Percentiles rank a stretch among this genome's conserved stretches.
These are phyloP conservation scores for Rhodosporidiobolus odoratus DNA, from an alignment of 768 basidiomycete genomes.

Conservation along the genomic window DNA sequence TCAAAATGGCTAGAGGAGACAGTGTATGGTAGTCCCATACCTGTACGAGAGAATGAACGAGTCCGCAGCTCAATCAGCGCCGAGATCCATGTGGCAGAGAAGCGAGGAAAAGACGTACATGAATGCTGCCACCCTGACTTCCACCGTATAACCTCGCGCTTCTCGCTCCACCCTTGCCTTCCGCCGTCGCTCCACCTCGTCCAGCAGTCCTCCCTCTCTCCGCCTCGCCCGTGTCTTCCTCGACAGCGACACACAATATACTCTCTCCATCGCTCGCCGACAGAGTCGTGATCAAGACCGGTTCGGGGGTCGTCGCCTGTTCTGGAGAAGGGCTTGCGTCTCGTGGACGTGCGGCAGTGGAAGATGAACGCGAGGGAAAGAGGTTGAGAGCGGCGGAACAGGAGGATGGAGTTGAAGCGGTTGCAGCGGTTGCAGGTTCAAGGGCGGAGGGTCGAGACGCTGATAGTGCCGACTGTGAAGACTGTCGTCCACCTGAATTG, in stretches of 20 bases:
- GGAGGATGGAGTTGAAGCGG: not conserved
- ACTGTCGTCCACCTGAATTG: too few relatives aligned
- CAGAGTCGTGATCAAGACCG: constrained; percentile 11
- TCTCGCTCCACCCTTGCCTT: constrained; percentile 5
- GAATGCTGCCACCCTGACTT: constrained; percentile 27
- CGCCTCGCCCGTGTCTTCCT: constrained; percentile 6
- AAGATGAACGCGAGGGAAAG: not conserved
- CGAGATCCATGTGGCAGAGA: not conserved
- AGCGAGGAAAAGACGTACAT: constrained; percentile 2
- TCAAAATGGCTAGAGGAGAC: constrained; percentile 42
- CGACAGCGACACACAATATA: constrained; percentile 19
- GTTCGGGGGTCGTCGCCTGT: not conserved
- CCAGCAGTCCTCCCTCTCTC: too few relatives aligned
- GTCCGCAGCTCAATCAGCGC: too few relatives aligned
- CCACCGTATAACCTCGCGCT: constrained; percentile 21
- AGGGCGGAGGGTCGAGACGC: not conserved
- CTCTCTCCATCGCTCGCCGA: constrained; percentile 17
- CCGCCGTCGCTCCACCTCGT: not conserved
- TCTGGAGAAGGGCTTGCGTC: not conserved
- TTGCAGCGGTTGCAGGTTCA: too few relatives aligned
- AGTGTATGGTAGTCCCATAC: constrained; percentile 46
- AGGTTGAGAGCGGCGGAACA: constrained; percentile 1
- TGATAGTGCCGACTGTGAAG: too few relatives aligned
- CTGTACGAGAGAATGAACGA: constrained; percentile 20
- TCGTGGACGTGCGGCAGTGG: not conserved